Evolutionary conservation across 2,329 filamentous ascomycete genomes (phyloP), one percentile per base, ranked within the genome.

Genomic region (Venturia asperata): DNA sequence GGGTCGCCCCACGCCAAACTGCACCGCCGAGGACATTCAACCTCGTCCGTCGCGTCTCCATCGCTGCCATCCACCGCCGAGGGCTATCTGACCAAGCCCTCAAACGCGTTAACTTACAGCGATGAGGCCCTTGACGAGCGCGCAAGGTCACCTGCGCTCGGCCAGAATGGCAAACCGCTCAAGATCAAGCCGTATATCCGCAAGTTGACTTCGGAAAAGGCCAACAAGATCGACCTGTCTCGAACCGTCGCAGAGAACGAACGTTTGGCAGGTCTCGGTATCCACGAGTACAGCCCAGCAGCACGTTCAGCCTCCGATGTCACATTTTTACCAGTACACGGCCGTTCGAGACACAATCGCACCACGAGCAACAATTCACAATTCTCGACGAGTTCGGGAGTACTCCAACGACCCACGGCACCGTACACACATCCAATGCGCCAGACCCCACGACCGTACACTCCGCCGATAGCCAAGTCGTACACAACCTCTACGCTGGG

Each of bases 131-230:
- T 61, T 19, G 52, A 65, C 42, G 56, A 43, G n/a, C 42, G 42
- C n/a, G 55, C 56, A 27, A 34, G 17, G 37, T 42, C 52, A 21
- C 52, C 37, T 47, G 34, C 39, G 15, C n/a, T 30, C 2, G 30
- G 42, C 30, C 43, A 60, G 30, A 39, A 41, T 17, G 55, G 34
- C 37, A 61, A 56, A 27, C 47, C 60, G 5, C 34, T 66, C n/a
- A 82, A 82, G 71, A 79, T 83, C 72, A 85, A 84, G 71, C 82
- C 83, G 2, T 80, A 84, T 66, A 74, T 83, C 63, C 79, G 81
- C 63, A 84, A 83, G 71, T 75, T 81, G 67, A 80, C 81, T 24
- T 75, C 76, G 58, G 77, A 80, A 66, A 81, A 81, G 68, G 75
- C 77, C 30, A 75, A 76, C 58, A 78, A 79, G 24, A 78, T 85